A percentile compares a stretch with the other conserved stretches of the same genome.
These are phyloP conservation scores for Talaromyces wortmannii DNA, from an alignment of 495 filamentous ascomycete genomes.

Conservation along the genomic window DNA sequence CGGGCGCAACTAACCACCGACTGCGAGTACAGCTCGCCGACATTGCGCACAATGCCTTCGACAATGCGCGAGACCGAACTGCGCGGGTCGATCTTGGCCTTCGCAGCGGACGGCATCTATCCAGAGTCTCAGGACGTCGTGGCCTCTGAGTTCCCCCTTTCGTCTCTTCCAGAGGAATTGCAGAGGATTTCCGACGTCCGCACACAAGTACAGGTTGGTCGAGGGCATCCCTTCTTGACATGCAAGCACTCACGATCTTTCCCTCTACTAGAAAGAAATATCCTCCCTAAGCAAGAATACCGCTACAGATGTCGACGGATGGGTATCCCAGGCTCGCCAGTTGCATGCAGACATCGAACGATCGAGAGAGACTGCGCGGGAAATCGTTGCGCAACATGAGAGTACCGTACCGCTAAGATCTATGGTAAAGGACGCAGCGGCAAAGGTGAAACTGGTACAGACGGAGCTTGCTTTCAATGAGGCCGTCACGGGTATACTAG, in stretches of 20 bases:
- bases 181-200: constrained; percentile 58
- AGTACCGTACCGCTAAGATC: constrained; percentile 51
- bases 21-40: background rate
- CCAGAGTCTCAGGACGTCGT: constrained; percentile 66
- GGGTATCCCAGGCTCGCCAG: constrained; percentile 75
- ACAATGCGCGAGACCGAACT: constrained; percentile 26
- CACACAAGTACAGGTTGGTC: constrained; percentile 59
- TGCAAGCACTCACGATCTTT: background rate
- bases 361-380: constrained; percentile 62
- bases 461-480: constrained; percentile 73
- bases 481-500: constrained; percentile 55
- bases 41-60: constrained; percentile 1
- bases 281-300: constrained; percentile 64
- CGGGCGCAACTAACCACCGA: background rate
- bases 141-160: constrained; percentile 51
- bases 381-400: constrained; percentile 68
- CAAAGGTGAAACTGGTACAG: constrained; percentile 63
- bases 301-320: constrained; percentile 71
- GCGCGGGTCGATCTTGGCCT: constrained; percentile 63
- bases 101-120: constrained; percentile 62
- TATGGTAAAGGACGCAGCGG: constrained; percentile 56
- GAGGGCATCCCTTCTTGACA: background rate
- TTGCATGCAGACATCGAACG: constrained; percentile 76
- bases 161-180: constrained; percentile 54
- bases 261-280: constrained; percentile 54